phyloP scores from a whole-genome alignment of 352 stramenopile species.

The Pythium dissimile region DNA sequence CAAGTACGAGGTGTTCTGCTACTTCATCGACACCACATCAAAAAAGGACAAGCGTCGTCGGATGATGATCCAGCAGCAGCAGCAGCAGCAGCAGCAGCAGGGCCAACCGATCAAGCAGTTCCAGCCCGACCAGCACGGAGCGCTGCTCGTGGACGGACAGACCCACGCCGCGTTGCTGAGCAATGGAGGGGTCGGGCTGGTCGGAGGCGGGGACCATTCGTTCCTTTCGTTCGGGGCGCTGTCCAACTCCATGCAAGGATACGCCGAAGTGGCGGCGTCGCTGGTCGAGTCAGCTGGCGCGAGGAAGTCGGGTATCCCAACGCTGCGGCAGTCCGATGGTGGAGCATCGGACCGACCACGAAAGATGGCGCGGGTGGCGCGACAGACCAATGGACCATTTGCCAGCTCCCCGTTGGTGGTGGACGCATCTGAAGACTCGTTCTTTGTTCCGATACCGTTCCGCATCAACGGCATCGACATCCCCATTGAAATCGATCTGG shows the following conservation, averaged over 20 bases:
- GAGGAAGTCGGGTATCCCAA: background rate
- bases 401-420: background rate
- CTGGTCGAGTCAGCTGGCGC: conserved; percentile 12
- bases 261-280: conserved; percentile 20
- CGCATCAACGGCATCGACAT: conserved; percentile 73
- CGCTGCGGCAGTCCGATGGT: conserved; percentile 11
- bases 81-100: too few species aligned
- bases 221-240: conserved; percentile 16
- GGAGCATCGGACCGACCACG: conserved; percentile 31
- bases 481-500: conserved; percentile 66
- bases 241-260: conserved; percentile 15
- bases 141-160: conserved; percentile 15
- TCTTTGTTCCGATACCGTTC: conserved; percentile 63
- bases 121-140: conserved; percentile 29
- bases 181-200: background rate
- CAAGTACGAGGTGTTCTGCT: conserved; percentile 81
- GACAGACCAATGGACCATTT: background rate
- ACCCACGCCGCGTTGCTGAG: background rate
- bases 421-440: conserved; percentile 24
- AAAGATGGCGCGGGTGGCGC: conserved; percentile 34
- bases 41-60: conserved; percentile 63
- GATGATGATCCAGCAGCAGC: too few species aligned
- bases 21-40: conserved; percentile 65
- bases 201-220: conserved; percentile 2
- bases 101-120: conserved; percentile 44